These are phyloP conservation scores for Neohortaea acidophila DNA, from an alignment of 495 filamentous ascomycete species.

Conservation along the genomic window DNA sequence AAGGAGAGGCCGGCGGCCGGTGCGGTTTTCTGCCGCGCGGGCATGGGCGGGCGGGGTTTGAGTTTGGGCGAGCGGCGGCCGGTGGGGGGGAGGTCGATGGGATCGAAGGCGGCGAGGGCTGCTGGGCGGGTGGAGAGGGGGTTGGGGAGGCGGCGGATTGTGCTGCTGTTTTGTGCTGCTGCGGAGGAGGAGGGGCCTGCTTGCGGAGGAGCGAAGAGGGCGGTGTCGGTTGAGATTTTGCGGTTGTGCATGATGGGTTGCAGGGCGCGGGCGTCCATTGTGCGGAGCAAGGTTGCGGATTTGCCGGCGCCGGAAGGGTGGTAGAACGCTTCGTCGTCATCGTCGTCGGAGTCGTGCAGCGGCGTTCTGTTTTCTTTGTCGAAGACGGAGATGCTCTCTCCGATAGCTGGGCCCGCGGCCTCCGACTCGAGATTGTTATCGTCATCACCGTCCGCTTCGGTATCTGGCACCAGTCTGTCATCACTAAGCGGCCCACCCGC, in stretches of 20 bases:
- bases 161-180: no score
- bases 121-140: slow-evolving; percentile 34
- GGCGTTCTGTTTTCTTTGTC: slow-evolving; percentile 19
- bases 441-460: slow-evolving; percentile 54
- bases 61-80: slow-evolving; percentile 33
- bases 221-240: slow-evolving; percentile 61
- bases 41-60: slow-evolving; percentile 38
- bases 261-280: slow-evolving; percentile 23
- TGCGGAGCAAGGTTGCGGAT: slow-evolving; percentile 1
- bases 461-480: slow-evolving; percentile 38
- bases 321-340: slow-evolving; percentile 30
- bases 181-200: slow-evolving; percentile 23
- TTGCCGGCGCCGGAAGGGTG: slow-evolving; percentile 22
- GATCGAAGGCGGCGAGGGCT: no score
- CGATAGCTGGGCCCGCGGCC: slow-evolving; percentile 5
- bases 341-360: slow-evolving; percentile 29
- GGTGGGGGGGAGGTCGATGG: background rate
- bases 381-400: slow-evolving; percentile 13
- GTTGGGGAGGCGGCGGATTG: slow-evolving; percentile 23
- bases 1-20: slow-evolving; percentile 6
- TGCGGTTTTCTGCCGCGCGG: slow-evolving; percentile 28
- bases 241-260: slow-evolving; percentile 20
- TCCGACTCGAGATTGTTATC: slow-evolving; percentile 22
- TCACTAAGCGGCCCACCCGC: slow-evolving; percentile 22
- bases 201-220: slow-evolving; percentile 47